Conservation (phyloP, 2,329 filamentous ascomycete genomes). For the Furcasterigmium furcatum region DNA sequence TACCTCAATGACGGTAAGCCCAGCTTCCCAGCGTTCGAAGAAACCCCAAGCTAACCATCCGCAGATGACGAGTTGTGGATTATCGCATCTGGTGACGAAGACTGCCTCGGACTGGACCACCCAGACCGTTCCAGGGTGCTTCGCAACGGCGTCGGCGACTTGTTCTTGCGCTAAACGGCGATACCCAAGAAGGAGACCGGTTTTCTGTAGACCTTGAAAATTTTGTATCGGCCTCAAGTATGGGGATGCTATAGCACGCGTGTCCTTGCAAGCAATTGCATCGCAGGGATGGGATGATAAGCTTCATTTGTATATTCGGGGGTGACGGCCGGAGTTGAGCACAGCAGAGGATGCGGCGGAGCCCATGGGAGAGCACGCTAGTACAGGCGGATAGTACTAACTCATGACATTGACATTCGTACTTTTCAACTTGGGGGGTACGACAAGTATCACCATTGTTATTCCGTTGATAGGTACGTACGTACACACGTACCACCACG, state of each 20-base stretch:
- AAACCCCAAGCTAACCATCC: constrained; percentile 15
- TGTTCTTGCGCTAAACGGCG: constrained; percentile 49
- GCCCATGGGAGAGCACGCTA: too few species aligned
- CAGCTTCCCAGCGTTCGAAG: neutral
- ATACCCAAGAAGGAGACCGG: neutral
- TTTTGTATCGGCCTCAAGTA: neutral
- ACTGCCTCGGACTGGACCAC: constrained; percentile 64
- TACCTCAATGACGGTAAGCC: constrained; percentile 84
- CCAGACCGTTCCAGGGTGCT: constrained; percentile 56
- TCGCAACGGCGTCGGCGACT: constrained; percentile 59
- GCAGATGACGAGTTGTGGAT: constrained; percentile 59
- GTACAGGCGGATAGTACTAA: too few species aligned
- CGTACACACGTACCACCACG: too few species aligned
- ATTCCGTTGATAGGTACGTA: too few species aligned
- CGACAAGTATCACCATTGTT: too few species aligned
- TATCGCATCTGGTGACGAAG: constrained; percentile 49
- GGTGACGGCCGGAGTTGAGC: too few species aligned
- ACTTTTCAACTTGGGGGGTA: too few species aligned
- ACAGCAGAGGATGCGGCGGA: too few species aligned
- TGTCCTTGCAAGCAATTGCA: too few species aligned
- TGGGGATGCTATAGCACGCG: neutral
- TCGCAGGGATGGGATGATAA: neutral
- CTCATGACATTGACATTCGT: too few species aligned
- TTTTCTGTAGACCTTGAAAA: neutral
- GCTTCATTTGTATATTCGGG: neutral